Percentiles rank a stretch among this genome's conserved stretches.
Conservation (phyloP, 345 rosid species). For the Lenwebbia sp. region DNA sequence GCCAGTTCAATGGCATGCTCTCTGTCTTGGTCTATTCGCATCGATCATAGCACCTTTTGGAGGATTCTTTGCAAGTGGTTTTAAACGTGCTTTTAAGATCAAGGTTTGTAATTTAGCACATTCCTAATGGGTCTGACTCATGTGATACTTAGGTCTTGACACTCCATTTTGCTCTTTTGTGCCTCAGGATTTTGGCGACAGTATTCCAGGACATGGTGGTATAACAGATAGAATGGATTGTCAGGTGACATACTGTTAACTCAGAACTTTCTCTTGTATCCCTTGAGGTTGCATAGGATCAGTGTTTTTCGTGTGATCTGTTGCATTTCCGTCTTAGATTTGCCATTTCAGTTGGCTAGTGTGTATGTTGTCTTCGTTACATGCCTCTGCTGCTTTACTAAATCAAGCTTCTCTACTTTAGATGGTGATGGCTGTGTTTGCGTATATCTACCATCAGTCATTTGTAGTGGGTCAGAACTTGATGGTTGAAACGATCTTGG, state of each 20-base stretch:
- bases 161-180: not conserved
- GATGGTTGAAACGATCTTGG: conserved; percentile 60
- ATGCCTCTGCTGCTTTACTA: not conserved
- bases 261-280: not conserved
- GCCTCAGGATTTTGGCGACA: conserved; percentile 92
- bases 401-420: conserved; percentile 13
- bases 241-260: conserved; percentile 35
- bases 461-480: conserved; percentile 50
- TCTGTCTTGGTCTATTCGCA: conserved; percentile 89
- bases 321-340: not conserved
- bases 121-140: not conserved
- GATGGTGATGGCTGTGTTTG: conserved; percentile 99
- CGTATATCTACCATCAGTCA: conserved; percentile 88
- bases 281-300: not conserved
- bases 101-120: conserved; percentile 35
- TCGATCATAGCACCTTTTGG: conserved; percentile 99
- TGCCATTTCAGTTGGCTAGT: not conserved
- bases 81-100: conserved; percentile 90
- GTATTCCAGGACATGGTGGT: conserved; percentile 99
- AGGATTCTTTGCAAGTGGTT: conserved; percentile 97
- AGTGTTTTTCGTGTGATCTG: not conserved
- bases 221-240: conserved; percentile 98
- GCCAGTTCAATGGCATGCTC: conserved; percentile 94
- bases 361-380: not conserved
- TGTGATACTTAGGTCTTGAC: not conserved